Evolutionary conservation across 2,329 filamentous ascomycete species (phyloP).

Genomic region (Botrytis porri): DNA sequence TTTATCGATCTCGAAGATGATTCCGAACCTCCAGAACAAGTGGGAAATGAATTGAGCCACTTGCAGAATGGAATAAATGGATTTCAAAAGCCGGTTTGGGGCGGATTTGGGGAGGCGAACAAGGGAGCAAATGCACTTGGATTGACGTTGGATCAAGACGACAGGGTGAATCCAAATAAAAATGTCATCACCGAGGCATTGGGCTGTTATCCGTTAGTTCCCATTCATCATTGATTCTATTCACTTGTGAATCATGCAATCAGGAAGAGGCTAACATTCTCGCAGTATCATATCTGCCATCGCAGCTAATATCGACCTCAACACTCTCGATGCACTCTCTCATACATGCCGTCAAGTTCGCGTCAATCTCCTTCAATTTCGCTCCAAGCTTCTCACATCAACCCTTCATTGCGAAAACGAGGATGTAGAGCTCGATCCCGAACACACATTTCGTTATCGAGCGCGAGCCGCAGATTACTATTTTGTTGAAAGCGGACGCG

Average conservation of each 20-base stretch:
- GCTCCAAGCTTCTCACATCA: constrained; percentile 66
- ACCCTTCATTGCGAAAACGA: constrained; percentile 82
- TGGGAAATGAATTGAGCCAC: constrained; percentile 12
- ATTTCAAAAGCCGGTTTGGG: constrained; percentile 21
- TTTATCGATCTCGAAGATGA: constrained; percentile 39
- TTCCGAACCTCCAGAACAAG: constrained; percentile 33
- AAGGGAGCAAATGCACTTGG: not conserved
- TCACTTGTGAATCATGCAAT: constrained; percentile 14
- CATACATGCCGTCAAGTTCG: constrained; percentile 79
- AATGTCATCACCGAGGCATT: constrained; percentile 60
- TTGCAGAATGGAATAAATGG: constrained; percentile 20
- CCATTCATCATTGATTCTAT: constrained; percentile 37
- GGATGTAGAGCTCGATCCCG: constrained; percentile 50
- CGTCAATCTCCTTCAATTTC: constrained; percentile 73
- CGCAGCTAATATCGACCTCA: constrained; percentile 77
- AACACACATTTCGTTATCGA: constrained; percentile 56
- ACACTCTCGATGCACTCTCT: constrained; percentile 79
- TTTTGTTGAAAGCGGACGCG: constrained; percentile 54
- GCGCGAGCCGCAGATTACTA: constrained; percentile 57
- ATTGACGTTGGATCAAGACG: constrained; percentile 13
- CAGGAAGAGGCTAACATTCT: constrained; percentile 5
- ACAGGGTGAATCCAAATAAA: constrained; percentile 46
- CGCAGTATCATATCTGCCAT: constrained; percentile 73
- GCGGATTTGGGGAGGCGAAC: constrained; percentile 16
- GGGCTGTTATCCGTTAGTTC: constrained; percentile 65